Conservation (phyloP, 2,329 filamentous ascomycete genomes). For the Hymenoscyphus fructigenus region DNA sequence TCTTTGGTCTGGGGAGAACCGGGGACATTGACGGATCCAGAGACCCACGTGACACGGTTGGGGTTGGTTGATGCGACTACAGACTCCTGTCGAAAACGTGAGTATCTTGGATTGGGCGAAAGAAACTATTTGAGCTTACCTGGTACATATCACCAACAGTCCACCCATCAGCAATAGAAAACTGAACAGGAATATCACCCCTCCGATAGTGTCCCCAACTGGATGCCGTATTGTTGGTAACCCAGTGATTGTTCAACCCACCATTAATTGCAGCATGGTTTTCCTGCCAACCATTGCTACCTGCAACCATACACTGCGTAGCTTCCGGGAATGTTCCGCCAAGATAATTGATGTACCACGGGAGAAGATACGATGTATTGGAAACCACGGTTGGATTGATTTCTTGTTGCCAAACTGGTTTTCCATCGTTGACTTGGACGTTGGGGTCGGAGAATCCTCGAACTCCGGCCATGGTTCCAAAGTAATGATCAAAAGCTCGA, state of each 20-base stretch:
- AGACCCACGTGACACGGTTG: conserved; percentile 46
- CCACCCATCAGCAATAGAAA: conserved; percentile 52
- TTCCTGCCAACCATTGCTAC: conserved; percentile 26
- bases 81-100: conserved; percentile 36
- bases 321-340: conserved; percentile 50
- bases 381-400: conserved; percentile 35
- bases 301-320: conserved; percentile 54
- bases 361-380: conserved; percentile 46
- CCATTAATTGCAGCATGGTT: conserved; percentile 11
- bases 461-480: conserved; percentile 55
- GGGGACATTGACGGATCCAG: conserved; percentile 46
- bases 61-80: conserved; percentile 47
- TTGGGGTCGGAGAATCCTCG: conserved; percentile 57
- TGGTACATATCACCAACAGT: conserved; percentile 48
- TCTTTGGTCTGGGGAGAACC: conserved; percentile 42
- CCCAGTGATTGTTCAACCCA: conserved; percentile 49
- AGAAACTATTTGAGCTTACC: conserved; percentile 23
- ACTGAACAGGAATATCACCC: conserved; percentile 51
- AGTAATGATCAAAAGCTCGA: conserved; percentile 40
- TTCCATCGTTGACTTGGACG: conserved; percentile 45
- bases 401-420: conserved; percentile 25
- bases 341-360: conserved; percentile 56
- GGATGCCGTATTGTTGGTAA: conserved; percentile 49
- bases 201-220: conserved; percentile 51
- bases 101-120: background rate